Evolutionary conservation across 2,329 filamentous ascomycete genomes (phyloP).

Genomic region (Penicillium sp.): DNA sequence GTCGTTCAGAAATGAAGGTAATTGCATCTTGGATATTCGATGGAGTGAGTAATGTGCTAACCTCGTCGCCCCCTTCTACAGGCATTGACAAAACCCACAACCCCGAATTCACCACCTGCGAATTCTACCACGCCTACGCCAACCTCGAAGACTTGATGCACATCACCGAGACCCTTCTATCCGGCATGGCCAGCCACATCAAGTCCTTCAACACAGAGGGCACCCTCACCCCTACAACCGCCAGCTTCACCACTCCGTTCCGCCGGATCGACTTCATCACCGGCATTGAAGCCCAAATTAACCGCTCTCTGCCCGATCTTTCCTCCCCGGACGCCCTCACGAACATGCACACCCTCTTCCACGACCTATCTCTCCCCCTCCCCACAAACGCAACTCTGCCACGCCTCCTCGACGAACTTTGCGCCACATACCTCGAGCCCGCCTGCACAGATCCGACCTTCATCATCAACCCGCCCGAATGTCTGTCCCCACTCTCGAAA

Average conservation of each 20-base stretch:
- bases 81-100: constrained; percentile 86
- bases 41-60: neutral
- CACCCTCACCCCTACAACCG: constrained; percentile 53
- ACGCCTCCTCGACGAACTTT: constrained; percentile 80
- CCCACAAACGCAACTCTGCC: constrained; percentile 62
- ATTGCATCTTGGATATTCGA: constrained; percentile 18
- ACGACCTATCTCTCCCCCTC: constrained; percentile 52
- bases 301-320: constrained; percentile 67
- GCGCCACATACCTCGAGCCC: constrained; percentile 75
- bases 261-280: constrained; percentile 80
- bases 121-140: constrained; percentile 90
- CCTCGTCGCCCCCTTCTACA: constrained; percentile 20
- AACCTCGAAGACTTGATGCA: constrained; percentile 74
- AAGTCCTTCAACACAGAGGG: constrained; percentile 46
- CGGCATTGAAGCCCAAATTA: constrained; percentile 70
- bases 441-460: constrained; percentile 74
- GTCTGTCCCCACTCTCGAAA: constrained; percentile 89
- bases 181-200: constrained; percentile 60
- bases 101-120: constrained; percentile 95
- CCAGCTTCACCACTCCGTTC: constrained; percentile 63
- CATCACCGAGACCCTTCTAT: constrained; percentile 74
- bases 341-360: constrained; percentile 61
- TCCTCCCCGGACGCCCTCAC: constrained; percentile 57
- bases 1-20: constrained; percentile 88
- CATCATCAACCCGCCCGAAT: constrained; percentile 86